Evolutionary conservation across 2,329 filamentous ascomycete species (phyloP), one percentile per base, ranked within the genome.

Genomic region (Fusarium poae): DNA sequence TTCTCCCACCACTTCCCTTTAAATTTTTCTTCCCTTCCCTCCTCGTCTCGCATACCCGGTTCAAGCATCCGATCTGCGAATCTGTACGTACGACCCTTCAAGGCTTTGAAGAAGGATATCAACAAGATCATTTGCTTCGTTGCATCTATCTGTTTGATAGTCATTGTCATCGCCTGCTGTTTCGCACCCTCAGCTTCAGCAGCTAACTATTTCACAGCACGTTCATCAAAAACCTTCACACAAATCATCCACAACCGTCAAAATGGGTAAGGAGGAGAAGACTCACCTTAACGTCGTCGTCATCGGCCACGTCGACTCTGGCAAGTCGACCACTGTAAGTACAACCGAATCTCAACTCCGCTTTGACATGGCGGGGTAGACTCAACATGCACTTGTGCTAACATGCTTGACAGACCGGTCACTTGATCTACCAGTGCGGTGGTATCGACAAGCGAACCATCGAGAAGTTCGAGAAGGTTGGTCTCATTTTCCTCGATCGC

Each of bases 351-450:
- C 50, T 39, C 35, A 39, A 57, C 57, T 67, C 68, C 54, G 67
- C 42, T 45, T 70, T 13, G 4, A 65, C 25, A 15, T 51, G 49
- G 37, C 29, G 68, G 58, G 69, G 68, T 40, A 29, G n/a, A 7
- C 5, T 20, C 9, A 18, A 37, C 7, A 35, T 13, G 29, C 39
- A 57, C 25, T 1, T 61, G 18, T 70, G 64, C 74, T 74, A 60
- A 79, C 66, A 77, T 65, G 77, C 69, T 75, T 16, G 75, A 79
- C 77, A 83, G 83, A 92, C 85, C 79, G 89, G 91, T 84, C 91
- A 95, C 89, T 91, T 99, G 91, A 98, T 99, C 92, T 98, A 98
- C 94, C 95, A 99, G 92, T 98, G 96, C 89, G 96, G 96, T 92
- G 96, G 96, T 93, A 99, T 98, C 82, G 96, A 99, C 93, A 94